Percentiles rank a stretch among this genome's conserved stretches.
phyloP scores from a whole-genome alignment of 2,329 filamentous ascomycete genomes.

The Bipolaris sorokiniana region DNA sequence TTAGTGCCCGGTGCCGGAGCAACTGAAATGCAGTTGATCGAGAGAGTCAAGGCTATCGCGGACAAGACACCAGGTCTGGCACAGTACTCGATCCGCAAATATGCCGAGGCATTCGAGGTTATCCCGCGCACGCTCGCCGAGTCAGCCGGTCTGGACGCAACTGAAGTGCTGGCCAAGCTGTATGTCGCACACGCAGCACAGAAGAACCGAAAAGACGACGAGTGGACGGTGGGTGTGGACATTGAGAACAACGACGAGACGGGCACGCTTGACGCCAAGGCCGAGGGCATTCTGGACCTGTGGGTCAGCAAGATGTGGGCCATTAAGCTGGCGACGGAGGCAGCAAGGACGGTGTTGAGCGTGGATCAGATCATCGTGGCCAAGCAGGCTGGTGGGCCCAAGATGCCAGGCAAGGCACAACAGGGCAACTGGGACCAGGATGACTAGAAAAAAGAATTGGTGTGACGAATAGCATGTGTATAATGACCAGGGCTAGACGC shows the following conservation, averaged over 20 bases:
- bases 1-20: slow-evolving; percentile 94
- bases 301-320: slow-evolving; percentile 94
- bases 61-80: slow-evolving; percentile 92
- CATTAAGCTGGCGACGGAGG: slow-evolving; percentile 94
- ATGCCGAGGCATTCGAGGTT: slow-evolving; percentile 95
- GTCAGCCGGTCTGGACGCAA: slow-evolving; percentile 93
- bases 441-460: slow-evolving; percentile 19
- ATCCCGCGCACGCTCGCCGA: slow-evolving; percentile 93
- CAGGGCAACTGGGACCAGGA: slow-evolving; percentile 74
- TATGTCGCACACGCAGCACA: slow-evolving; percentile 85
- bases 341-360: slow-evolving; percentile 89
- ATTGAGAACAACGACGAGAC: slow-evolving; percentile 84
- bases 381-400: slow-evolving; percentile 94
- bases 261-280: slow-evolving; percentile 83
- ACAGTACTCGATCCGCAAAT: slow-evolving; percentile 98
- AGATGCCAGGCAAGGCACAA: slow-evolving; percentile 87
- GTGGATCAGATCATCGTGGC: slow-evolving; percentile 99
- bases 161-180: slow-evolving; percentile 89
- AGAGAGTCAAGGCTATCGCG: slow-evolving; percentile 86
- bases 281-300: slow-evolving; percentile 89
- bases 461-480: slow-evolving; percentile 10
- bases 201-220: slow-evolving; percentile 63
- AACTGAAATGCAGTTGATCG: slow-evolving; percentile 90
- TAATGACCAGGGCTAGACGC: slow-evolving; percentile 21
- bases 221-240: slow-evolving; percentile 93